These are phyloP conservation scores for Pachyrhizus erosus DNA, from an alignment of 306 rosid genomes.

Conservation along the genomic window DNA sequence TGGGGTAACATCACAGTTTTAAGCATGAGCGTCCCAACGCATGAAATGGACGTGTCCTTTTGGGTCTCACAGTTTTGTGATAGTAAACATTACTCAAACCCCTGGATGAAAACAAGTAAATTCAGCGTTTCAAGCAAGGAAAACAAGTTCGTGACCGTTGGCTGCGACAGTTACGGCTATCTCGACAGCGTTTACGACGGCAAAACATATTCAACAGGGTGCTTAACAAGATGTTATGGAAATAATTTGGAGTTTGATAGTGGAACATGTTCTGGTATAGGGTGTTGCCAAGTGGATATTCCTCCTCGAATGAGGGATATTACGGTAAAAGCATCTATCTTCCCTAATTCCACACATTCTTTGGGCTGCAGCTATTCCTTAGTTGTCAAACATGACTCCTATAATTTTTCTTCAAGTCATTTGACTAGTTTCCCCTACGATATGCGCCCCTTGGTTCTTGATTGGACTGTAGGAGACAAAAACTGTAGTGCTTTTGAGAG, in stretches of 20 bases:
- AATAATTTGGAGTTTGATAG: neutral
- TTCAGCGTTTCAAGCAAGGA: neutral
- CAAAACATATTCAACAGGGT: neutral
- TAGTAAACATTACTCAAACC: too few species aligned
- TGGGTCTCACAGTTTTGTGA: too few species aligned
- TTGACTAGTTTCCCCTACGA: neutral
- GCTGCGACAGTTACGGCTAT: neutral
- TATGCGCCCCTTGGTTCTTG: constrained; percentile 25
- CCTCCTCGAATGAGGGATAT: too few species aligned
- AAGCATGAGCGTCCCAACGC: neutral
- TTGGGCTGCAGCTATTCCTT: neutral
- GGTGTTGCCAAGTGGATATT: too few species aligned
- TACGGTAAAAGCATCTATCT: too few species aligned
- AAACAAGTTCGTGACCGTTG: constrained; percentile 3
- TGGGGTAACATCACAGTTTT: neutral
- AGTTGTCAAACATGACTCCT: constrained; percentile 36
- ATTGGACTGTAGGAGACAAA: constrained; percentile 49
- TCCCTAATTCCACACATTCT: neutral
- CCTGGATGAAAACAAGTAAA: too few species aligned
- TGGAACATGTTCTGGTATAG: too few species aligned
- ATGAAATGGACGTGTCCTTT: neutral
- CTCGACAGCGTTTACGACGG: neutral
- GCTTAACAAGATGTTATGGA: constrained; percentile 9
- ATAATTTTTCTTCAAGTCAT: neutral
- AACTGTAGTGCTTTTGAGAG: neutral